These are phyloP conservation scores for Talaromyces sp. DNA, from an alignment of 2,329 filamentous ascomycete species.

Conservation along the genomic window DNA sequence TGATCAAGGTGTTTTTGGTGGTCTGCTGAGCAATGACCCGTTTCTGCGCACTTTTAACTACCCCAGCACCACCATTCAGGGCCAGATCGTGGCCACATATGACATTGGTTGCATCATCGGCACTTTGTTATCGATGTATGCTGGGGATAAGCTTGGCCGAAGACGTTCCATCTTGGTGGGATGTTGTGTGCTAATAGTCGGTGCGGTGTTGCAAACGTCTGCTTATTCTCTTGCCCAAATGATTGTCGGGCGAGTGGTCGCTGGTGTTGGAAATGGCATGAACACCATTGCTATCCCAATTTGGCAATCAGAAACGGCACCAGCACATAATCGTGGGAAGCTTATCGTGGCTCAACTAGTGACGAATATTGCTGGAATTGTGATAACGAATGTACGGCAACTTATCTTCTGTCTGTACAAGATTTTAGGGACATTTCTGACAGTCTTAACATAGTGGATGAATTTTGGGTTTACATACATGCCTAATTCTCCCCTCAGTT, in stretches of 20 bases:
- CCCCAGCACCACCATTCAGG: conserved; percentile 18
- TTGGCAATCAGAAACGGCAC: not conserved
- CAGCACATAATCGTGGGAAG: not conserved
- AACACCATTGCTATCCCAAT: not conserved
- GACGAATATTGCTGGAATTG: too few species aligned
- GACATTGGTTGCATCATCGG: conserved; percentile 18
- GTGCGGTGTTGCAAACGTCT: conserved; percentile 17
- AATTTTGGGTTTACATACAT: too few species aligned
- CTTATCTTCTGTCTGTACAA: too few species aligned
- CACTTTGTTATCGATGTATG: conserved; percentile 14
- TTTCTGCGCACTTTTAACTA: conserved; percentile 12
- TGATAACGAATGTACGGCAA: too few species aligned
- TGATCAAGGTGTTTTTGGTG: too few species aligned
- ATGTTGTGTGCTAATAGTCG: conserved; percentile 15
- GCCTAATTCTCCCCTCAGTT: too few species aligned
- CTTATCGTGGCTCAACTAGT: too few species aligned
- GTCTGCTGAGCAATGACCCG: too few species aligned
- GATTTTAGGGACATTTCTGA: too few species aligned
- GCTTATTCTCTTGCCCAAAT: conserved; percentile 12
- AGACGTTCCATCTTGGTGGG: conserved; percentile 14
- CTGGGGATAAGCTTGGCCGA: conserved; percentile 15
- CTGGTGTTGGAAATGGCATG: not conserved
- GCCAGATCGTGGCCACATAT: conserved; percentile 19
- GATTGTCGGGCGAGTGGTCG: not conserved
- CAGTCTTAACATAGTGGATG: too few species aligned